Percentiles rank a stretch among this genome's conserved stretches.
phyloP scores from a whole-genome alignment of 192 early-diverging fungal genomes.

The Blastocladiella britannica region DNA sequence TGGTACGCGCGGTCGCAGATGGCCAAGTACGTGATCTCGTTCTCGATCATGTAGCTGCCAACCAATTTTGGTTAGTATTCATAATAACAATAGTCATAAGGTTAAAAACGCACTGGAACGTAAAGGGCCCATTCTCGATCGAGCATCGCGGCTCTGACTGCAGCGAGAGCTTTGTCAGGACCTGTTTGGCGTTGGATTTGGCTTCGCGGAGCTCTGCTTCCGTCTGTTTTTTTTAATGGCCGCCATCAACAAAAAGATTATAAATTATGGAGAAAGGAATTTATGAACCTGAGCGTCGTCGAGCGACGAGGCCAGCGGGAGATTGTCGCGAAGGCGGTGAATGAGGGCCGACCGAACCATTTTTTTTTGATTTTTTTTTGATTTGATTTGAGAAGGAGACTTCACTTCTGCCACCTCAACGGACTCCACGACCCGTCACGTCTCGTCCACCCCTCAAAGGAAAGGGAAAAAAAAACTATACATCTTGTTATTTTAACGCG shows the following conservation, averaged over 20 bases:
- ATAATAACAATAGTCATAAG: slow-evolving; percentile 1
- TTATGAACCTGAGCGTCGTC: slow-evolving; percentile 91
- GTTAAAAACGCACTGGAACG: slow-evolving; percentile 53
- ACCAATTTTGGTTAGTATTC: background rate
- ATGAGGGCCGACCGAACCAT: slow-evolving; percentile 94
- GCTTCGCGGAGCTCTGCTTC: slow-evolving; percentile 54
- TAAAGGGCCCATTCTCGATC: slow-evolving; percentile 74
- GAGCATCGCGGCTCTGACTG: slow-evolving; percentile 82
- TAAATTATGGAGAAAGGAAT: background rate
- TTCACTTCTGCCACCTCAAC: too few relatives aligned
- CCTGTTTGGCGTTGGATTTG: slow-evolving; percentile 80
- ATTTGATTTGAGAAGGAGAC: too few relatives aligned
- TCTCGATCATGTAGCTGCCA: slow-evolving; percentile 73
- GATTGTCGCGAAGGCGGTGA: slow-evolving; percentile 75
- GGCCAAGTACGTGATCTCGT: slow-evolving; percentile 80
- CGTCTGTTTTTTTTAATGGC: background rate
- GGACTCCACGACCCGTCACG: too few relatives aligned
- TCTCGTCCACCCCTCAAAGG: too few relatives aligned
- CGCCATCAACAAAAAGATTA: too few relatives aligned
- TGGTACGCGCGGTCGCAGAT: slow-evolving; percentile 88
- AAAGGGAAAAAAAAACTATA: too few relatives aligned
- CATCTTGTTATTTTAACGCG: too few relatives aligned
- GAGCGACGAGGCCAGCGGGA: slow-evolving; percentile 85
- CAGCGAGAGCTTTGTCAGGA: slow-evolving; percentile 66
- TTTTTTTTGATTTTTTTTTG: too few relatives aligned